Base-by-base conservation (phyloP, 176 grass and related monocot genomes). In the Phyllostachys edulis region DNA sequence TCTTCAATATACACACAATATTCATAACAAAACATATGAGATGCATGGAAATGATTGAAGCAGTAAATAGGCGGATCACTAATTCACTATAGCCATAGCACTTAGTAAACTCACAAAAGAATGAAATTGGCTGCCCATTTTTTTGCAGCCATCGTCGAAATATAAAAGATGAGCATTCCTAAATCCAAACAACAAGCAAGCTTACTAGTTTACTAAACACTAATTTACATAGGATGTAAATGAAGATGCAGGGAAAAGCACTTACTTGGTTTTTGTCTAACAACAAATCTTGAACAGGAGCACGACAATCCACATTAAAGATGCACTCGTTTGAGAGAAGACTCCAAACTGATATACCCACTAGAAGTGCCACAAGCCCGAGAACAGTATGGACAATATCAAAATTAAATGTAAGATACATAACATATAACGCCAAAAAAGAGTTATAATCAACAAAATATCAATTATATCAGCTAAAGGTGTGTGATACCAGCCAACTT, bases 251-350 rank as follows among this genome's bases (percentile, higher is more conserved):
- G 42, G 23, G 29, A 63, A 15, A 51, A 87, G 41, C 59, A 78
- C 77, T 89, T 88, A 98, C 96, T 80, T 98, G 87, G 44, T 95
- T 94, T 82, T 90, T 90, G 64, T 95, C 91, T 90, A 98, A 94
- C 73, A 94, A 62, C 38, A 90, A 59, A 88, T 98, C 96, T 75
- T 98, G 96, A 74, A 98, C 86, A 85, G 96, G 91, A 75, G 83
- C 88, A 81, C 41, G 59, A 75, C 68, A 84, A 45, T 94, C 86
- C n/a, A 87, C 68, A 36, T 85, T 95, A 87, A 94, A 95, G 41
- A 98, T 89, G 81, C 91, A n/a, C n/a, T n/a, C n/a, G n/a, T n/a
- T n/a, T n/a, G n/a, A 98, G 73, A 98, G 82, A 83, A 95, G 80
- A 45, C 91, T 94, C 92, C 93, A 98, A 90, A 98, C 91, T 10